Evolutionary conservation across 2,329 filamentous ascomycete genomes (phyloP).

Genomic region (Magnaporthiopsis incrustans): DNA sequence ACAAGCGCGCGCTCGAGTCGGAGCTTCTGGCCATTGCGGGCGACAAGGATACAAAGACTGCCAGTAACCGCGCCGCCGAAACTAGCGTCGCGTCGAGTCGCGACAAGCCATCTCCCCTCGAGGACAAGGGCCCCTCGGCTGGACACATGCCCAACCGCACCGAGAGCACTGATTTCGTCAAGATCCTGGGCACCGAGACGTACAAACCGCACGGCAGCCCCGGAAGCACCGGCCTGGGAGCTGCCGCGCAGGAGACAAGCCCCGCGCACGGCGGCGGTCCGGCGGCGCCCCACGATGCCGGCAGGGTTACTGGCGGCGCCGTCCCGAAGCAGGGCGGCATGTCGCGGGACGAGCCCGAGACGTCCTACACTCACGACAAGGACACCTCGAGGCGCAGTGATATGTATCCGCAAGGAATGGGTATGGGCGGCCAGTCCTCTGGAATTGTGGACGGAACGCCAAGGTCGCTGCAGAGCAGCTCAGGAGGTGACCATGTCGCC

Average conservation of each 20-base stretch:
- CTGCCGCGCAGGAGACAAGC: background rate
- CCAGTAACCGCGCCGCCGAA: background rate
- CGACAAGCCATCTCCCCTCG: background rate
- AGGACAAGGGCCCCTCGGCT: background rate
- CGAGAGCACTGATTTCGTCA: conserved; percentile 6
- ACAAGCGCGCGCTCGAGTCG: conserved; percentile 4
- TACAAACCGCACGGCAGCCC: background rate
- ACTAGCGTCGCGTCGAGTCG: background rate
- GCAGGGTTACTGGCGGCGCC: background rate
- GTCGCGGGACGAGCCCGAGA: background rate
- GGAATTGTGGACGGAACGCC: background rate
- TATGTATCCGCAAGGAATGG: background rate
- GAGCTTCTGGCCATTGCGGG: conserved; percentile 1
- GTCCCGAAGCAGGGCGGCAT: background rate
- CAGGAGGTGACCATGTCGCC: background rate
- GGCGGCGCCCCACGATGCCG: background rate
- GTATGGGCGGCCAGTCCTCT: background rate
- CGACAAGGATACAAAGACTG: background rate
- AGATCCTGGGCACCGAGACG: conserved; percentile 5
- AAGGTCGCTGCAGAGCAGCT: background rate
- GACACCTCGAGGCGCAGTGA: background rate
- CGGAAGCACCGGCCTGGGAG: too few species aligned
- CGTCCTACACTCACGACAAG: background rate
- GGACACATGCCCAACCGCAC: conserved; percentile 5
- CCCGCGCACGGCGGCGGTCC: conserved; percentile 5